Conservation (phyloP, 2,329 filamentous ascomycete species). For the Volutella citrinella region DNA sequence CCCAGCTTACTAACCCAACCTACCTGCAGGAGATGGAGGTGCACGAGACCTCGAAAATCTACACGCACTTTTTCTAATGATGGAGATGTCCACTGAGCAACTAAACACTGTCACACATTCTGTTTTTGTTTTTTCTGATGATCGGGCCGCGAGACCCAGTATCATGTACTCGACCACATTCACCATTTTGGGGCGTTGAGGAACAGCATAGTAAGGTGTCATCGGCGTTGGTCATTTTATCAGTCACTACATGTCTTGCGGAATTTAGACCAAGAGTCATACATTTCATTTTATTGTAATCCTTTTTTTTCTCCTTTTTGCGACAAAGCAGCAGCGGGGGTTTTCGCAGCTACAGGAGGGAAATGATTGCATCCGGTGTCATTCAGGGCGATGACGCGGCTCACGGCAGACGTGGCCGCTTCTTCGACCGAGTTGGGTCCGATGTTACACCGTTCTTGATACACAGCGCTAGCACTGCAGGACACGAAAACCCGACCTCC, state of each 20-base stretch:
- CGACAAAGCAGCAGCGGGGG: slow-evolving; percentile 6
- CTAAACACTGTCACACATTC: slow-evolving; percentile 20
- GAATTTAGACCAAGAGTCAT: slow-evolving; percentile 35
- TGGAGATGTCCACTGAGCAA: slow-evolving; percentile 22
- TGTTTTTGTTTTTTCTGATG: slow-evolving; percentile 25
- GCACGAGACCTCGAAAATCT: slow-evolving; percentile 97
- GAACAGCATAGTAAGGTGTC: slow-evolving; percentile 59
- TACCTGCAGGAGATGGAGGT: slow-evolving; percentile 91
- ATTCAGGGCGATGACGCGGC: slow-evolving; percentile 17
- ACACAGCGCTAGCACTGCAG: slow-evolving; percentile 12
- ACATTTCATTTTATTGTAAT: slow-evolving; percentile 31
- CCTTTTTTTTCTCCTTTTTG: slow-evolving; percentile 25
- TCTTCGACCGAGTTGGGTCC: slow-evolving; percentile 13
- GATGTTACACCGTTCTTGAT: slow-evolving; percentile 22
- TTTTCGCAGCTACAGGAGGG: slow-evolving; percentile 18
- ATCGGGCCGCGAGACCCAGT: slow-evolving; percentile 25
- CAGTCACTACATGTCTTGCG: slow-evolving; percentile 33
- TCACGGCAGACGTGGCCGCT: slow-evolving; percentile 14
- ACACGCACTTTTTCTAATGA: slow-evolving; percentile 98
- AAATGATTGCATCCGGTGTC: slow-evolving; percentile 13
- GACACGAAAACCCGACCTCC: slow-evolving; percentile 14
- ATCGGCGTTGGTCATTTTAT: slow-evolving; percentile 46
- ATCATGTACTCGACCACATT: slow-evolving; percentile 52
- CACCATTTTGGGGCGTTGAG: slow-evolving; percentile 50
- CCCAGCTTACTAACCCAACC: slow-evolving; percentile 34